Evolutionary conservation across 78 protist species (phyloP).

Genomic region (Polysphondylium violaceum): DNA sequence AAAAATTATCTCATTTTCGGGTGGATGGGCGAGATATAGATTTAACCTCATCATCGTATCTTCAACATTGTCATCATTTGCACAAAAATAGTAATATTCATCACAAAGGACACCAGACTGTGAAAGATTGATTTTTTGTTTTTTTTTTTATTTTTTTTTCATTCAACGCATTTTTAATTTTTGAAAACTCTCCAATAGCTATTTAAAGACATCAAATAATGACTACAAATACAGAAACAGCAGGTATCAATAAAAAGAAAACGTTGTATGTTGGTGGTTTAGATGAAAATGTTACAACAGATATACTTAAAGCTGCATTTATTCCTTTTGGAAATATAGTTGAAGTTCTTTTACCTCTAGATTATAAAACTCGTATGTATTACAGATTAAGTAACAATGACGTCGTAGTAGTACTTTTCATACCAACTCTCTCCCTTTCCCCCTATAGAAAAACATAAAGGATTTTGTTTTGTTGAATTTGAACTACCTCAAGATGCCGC

Average conservation of each 20-base stretch:
- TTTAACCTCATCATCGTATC: too few species aligned
- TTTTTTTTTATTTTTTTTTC: too few species aligned
- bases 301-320: conserved; percentile 85
- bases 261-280: conserved; percentile 88
- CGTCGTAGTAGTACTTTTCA: neutral
- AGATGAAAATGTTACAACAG: conserved; percentile 79
- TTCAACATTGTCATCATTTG: too few species aligned
- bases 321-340: conserved; percentile 91
- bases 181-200: too few species aligned
- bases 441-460: conserved; percentile 73
- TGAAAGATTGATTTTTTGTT: too few species aligned
- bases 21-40: too few species aligned
- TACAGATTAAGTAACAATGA: neutral
- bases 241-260: conserved; percentile 40
- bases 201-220: too few species aligned
- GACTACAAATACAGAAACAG: neutral
- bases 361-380: conserved; percentile 64
- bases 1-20: too few species aligned
- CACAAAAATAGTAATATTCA: too few species aligned
- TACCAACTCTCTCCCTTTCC: neutral
- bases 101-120: too few species aligned
- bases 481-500: conserved; percentile 87
- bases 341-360: conserved; percentile 83
- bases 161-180: too few species aligned
- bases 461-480: conserved; percentile 90